A percentile compares a stretch with the other conserved stretches of the same genome.
These are phyloP conservation scores for Suillus decipiens DNA, from an alignment of 768 basidiomycete species.

Conservation along the genomic window DNA sequence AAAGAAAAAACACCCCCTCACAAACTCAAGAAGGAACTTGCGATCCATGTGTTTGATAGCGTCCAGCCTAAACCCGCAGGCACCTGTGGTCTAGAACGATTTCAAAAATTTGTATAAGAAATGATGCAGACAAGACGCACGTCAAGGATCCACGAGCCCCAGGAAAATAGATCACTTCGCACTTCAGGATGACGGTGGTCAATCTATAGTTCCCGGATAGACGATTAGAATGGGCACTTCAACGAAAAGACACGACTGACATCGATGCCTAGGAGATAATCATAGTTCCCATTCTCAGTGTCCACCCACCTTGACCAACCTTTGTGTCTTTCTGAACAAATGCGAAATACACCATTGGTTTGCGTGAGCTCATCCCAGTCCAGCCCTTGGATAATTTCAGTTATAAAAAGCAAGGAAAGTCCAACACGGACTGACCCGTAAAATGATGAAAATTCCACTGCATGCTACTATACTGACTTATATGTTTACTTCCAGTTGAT, in stretches of 20 bases:
- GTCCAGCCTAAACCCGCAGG: conserved; percentile 80
- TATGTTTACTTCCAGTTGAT: not conserved
- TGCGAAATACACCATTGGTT: conserved; percentile 69
- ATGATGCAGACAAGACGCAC: conserved; percentile 29
- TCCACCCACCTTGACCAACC: conserved; percentile 86
- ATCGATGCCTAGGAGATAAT: conserved; percentile 76
- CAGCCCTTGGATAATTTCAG: conserved; percentile 50
- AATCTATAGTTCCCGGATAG: conserved; percentile 49
- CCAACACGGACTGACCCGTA: conserved; percentile 50
- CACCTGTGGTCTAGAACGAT: conserved; percentile 58
- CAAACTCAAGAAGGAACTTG: conserved; percentile 68
- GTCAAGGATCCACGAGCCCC: conserved; percentile 79
- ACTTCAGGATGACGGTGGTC: conserved; percentile 85
- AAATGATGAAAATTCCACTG: conserved; percentile 81
- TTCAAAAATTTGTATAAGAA: not conserved
- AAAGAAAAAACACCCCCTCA: conserved; percentile 34
- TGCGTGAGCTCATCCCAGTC: conserved; percentile 79
- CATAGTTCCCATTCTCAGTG: conserved; percentile 84
- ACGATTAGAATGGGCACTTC: conserved; percentile 7
- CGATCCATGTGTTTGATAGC: conserved; percentile 90
- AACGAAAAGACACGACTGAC: conserved; percentile 39
- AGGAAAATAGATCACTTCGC: conserved; percentile 66
- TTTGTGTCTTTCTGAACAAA: conserved; percentile 63
- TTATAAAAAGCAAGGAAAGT: not conserved
- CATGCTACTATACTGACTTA: conserved; percentile 63